These are phyloP conservation scores for Cadophora sp. DNA, from an alignment of 2,329 filamentous ascomycete genomes.

Conservation along the genomic window DNA sequence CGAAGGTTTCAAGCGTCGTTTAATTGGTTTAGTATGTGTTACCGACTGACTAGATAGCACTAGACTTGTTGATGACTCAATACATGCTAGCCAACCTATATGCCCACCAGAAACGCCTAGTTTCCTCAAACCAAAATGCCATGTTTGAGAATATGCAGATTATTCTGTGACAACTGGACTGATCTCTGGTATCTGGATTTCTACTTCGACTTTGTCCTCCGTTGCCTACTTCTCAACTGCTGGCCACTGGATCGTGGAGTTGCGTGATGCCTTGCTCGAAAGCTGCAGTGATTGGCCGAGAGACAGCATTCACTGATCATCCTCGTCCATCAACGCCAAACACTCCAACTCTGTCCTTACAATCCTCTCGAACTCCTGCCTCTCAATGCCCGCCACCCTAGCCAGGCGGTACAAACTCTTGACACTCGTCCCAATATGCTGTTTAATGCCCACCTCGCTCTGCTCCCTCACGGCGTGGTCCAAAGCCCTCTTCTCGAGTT, in stretches of 20 bases:
- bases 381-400: constrained; percentile 72
- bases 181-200: background rate
- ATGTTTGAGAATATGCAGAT: background rate
- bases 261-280: background rate
- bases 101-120: background rate
- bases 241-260: background rate
- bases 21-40: background rate
- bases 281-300: background rate
- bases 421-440: constrained; percentile 79
- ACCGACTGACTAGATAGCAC: background rate
- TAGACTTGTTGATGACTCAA: background rate
- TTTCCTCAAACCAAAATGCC: background rate
- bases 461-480: constrained; percentile 65
- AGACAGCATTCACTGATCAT: constrained; percentile 26
- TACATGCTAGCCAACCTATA: background rate
- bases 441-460: constrained; percentile 76
- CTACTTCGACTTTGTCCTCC: background rate
- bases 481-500: constrained; percentile 53
- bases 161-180: too few species aligned
- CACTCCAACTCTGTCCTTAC: constrained; percentile 75
- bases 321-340: constrained; percentile 70
- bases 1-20: background rate
- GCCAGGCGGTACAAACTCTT: constrained; percentile 79
- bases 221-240: background rate
- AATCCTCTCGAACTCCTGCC: constrained; percentile 76